Evolutionary conservation across 768 basidiomycete genomes (phyloP).

Genomic region (Tylopilus rubrobrunneus): DNA sequence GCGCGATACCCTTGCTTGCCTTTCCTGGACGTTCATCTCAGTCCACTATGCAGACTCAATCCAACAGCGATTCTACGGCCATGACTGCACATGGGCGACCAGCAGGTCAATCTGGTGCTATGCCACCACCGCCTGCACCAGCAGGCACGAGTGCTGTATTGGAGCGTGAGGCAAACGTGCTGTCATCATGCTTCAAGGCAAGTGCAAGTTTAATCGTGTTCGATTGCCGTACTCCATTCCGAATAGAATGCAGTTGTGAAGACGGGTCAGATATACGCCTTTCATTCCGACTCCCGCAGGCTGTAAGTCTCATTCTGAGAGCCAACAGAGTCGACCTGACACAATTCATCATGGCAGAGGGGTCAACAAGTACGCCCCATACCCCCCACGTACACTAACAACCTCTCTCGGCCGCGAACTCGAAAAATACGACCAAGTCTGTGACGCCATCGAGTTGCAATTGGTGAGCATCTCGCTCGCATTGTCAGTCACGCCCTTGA

Average conservation of each 20-base stretch:
- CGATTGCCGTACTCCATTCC: not conserved
- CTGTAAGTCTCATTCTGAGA: conserved; percentile 42
- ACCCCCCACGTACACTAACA: conserved; percentile 63
- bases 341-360: conserved; percentile 38
- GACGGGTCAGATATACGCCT: conserved; percentile 67
- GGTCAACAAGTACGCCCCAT: conserved; percentile 51
- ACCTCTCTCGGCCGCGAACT: conserved; percentile 67
- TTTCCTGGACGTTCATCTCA: conserved; percentile 17
- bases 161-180: conserved; percentile 60
- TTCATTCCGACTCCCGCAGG: conserved; percentile 60
- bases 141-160: conserved; percentile 41
- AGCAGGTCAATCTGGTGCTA: conserved; percentile 32
- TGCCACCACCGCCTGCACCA: conserved; percentile 53
- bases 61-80: conserved; percentile 16
- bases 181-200: conserved; percentile 58
- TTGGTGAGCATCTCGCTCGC: conserved; percentile 44
- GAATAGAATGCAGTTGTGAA: conserved; percentile 59
- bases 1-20: conserved; percentile 12
- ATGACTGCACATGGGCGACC: conserved; percentile 18
- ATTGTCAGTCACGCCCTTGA: not conserved
- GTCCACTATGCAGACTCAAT: conserved; percentile 44
- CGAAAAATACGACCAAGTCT: conserved; percentile 76
- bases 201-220: conserved; percentile 4
- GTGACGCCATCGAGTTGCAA: conserved; percentile 72
- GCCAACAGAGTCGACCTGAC: not conserved